Evolutionary conservation across 2,329 filamentous ascomycete species (phyloP).

Genomic region (Neofusicoccum kwambonambiense): DNA sequence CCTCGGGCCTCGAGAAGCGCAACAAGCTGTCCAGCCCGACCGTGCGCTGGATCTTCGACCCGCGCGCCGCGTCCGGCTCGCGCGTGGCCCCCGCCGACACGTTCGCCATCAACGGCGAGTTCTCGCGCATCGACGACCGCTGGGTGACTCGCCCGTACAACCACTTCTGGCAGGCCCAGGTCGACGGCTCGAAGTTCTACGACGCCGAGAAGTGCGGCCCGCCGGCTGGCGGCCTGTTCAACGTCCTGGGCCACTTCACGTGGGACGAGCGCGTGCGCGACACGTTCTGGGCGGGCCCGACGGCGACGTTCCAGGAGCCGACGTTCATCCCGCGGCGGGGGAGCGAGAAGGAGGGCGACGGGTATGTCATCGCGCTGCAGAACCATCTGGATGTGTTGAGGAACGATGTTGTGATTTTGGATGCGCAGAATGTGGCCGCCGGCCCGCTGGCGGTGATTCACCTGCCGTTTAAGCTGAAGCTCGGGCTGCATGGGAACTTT

Average conservation of each 20-base stretch:
- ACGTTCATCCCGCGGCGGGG: constrained; percentile 50
- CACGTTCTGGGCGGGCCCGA: constrained; percentile 37
- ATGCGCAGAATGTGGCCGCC: constrained; percentile 39
- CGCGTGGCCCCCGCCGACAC: constrained; percentile 31
- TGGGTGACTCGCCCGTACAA: constrained; percentile 41
- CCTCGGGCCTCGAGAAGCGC: constrained; percentile 36
- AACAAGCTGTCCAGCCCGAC: constrained; percentile 41
- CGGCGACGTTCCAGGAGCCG: constrained; percentile 53
- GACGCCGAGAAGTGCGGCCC: constrained; percentile 34
- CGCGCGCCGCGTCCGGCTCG: constrained; percentile 28
- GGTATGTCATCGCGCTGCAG: constrained; percentile 49
- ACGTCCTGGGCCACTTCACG: constrained; percentile 33
- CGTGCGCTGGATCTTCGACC: constrained; percentile 44
- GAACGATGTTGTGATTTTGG: constrained; percentile 44
- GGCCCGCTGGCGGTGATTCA: constrained; percentile 42
- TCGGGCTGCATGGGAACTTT: constrained; percentile 36
- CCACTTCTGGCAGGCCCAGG: constrained; percentile 42
- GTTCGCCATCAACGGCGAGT: constrained; percentile 43
- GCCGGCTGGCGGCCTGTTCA: constrained; percentile 33
- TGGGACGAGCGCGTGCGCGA: constrained; percentile 33
- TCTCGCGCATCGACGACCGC: constrained; percentile 48
- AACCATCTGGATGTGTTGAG: constrained; percentile 42
- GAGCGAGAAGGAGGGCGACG: constrained; percentile 48
- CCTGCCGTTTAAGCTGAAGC: constrained; percentile 37
- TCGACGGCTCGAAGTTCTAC: constrained; percentile 34